Evolutionary conservation across 148 eudicot genomes (phyloP), one percentile per base, ranked within the genome.

Genomic region (Heliamphora exappendiculata): DNA sequence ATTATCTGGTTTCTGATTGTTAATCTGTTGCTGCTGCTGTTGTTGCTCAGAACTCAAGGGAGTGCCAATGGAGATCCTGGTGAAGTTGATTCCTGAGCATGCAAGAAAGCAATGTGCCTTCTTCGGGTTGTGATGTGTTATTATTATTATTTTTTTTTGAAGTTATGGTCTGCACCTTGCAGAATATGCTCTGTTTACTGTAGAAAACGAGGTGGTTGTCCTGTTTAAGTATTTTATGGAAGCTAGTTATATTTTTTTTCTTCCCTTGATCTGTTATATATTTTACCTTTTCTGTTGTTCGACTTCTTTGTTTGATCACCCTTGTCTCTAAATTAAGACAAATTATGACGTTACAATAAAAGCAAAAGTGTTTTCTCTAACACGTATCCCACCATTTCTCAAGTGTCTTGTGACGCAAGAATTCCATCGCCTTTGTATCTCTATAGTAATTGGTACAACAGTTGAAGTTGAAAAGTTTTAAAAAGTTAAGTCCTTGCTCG

Each of bases 81-180:
- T 79, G 84, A 85, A 81, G 82, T 85, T 91, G 70, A 79, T 91
- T 75, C 96, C 96, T 7, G 96, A 89, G 60, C 96, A 91, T 76
- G 91, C 93, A n/a, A 87, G 91, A 78, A 91, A 88, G 81, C 96
- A 89, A 78, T 89, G 89, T 47, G 82, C 85, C 37, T 87, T 83
- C 79, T 84, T 86, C 12, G 83, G 83, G 29, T 62, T 74, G 54
- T 87, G 86, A 87, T 57, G 42, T 42, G 54, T 55, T n/a, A n/a
- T n/a, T n/a, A n/a, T n/a, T n/a, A n/a, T n/a, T n/a, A n/a, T n/a
- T n/a, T n/a, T 50, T 49, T 49, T 28, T 44, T 7, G 4, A 26
- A 44, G 70, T 37, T 45, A 34, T 62, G 62, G 47, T 59, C 60
- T 62, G 76, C 54, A 45, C 3, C 75, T 78, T 62, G 80, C 55